phyloP scores from a whole-genome alignment of 176 grass and related monocot genomes.

The Zea mays region Zm-B73-REFERENCE-NAM-5.0 NC_050100.1:76496001-76496500 shows the following conservation, averaged over 20 bases:
- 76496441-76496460: conserved; percentile 53
- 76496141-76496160: no score
- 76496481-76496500: conserved; percentile 73
- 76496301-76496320: conserved; percentile 65
- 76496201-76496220: conserved; percentile 91
- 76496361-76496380: conserved; percentile 52
- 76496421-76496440: conserved; percentile 91
- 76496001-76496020: conserved; percentile 53
- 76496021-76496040: conserved; percentile 55
- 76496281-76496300: conserved; percentile 69
- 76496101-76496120: no score
- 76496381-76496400: conserved; percentile 54
- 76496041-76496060: conserved; percentile 54
- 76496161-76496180: no score
- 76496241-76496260: conserved; percentile 67
- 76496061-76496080: conserved; percentile 83
- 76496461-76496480: conserved; percentile 61
- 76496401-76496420: conserved; percentile 66
- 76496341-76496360: conserved; percentile 88
- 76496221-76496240: conserved; percentile 64
- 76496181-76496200: conserved; percentile 13
- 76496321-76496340: conserved; percentile 92
- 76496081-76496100: no score
- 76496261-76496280: conserved; percentile 95
- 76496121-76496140: no score